Evolutionary conservation across 441 rosid species (phyloP), one percentile per base, ranked within the genome.

Genomic region (Daphne laureola): DNA sequence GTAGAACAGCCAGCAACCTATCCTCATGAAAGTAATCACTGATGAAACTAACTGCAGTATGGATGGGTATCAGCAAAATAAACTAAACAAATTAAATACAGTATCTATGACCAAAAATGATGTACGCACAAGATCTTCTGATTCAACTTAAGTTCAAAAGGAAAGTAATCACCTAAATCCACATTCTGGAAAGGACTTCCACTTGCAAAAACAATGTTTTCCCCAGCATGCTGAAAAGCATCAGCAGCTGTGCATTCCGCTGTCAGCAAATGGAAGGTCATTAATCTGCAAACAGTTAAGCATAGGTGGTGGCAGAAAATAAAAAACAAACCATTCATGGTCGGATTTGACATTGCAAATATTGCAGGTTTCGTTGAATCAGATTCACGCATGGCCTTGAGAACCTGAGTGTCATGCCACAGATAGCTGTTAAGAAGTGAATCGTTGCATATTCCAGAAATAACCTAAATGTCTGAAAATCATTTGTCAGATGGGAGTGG

Each of bases 291-390:
- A 49, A 49, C n/a, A 55, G 38, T 23, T 54, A 59, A 63, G 57
- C 12, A 16, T 42, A 15, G 53, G 61, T 41, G 43, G 46, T 14
- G 36, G 25, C 17, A 47, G 26, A 6, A 35, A 38, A 51, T 45
- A 43, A 15, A 43, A 59, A 46, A 63, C 84, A 68, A 64, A 89
- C 97, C 99, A 66, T 93, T 89, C 81, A 73, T 74, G 58, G 99
- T 93, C 65, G 99, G 99, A 72, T 89, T 93, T 15, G 97, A 93
- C 98, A 93, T 87, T 17, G 98, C 95, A 77, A 89, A 93, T 62
- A 93, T 87, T 54, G 96, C 95, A 8, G 93, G 99, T 70, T 77
- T 93, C 55, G 67, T 57, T 49, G 96, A 93, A 60, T 78, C 84
- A 42, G 96, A 93, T 53, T 82, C 90, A 64, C 70, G 68, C 99